A percentile compares a stretch with the other conserved stretches of the same genome.
phyloP scores from a whole-genome alignment of 805 yeast genomes.

The Saturnispora quitensis region DNA sequence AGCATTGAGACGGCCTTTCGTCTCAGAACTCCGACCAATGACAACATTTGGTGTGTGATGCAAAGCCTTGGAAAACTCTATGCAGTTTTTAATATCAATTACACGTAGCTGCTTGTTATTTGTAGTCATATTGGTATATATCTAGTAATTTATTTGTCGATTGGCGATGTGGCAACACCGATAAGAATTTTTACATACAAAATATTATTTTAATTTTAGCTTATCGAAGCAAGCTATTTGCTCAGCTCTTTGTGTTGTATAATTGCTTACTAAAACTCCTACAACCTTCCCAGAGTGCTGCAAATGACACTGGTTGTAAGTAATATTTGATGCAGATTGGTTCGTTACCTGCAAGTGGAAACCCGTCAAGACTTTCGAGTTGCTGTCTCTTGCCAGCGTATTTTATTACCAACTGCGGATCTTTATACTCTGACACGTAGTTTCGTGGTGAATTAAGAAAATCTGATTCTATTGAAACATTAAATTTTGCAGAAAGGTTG shows the following conservation, averaged over 20 bases:
- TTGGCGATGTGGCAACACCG: neutral
- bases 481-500: neutral
- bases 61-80: neutral
- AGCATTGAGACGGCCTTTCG: conserved; percentile 7
- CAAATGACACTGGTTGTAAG: conserved; percentile 9
- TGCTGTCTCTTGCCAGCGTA: conserved; percentile 8
- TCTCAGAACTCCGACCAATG: conserved; percentile 22
- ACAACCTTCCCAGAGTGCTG: conserved; percentile 7
- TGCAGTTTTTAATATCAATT: neutral
- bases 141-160: neutral
- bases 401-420: conserved; percentile 9
- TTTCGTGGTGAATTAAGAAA: neutral
- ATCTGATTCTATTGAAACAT: neutral
- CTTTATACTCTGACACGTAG: neutral
- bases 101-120: neutral
- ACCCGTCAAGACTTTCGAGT: conserved; percentile 11
- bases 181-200: neutral
- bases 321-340: neutral
- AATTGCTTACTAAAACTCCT: neutral
- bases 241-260: neutral
- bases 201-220: neutral
- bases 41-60: neutral
- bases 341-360: conserved; percentile 1
- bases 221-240: neutral
- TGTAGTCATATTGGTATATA: neutral